These are phyloP conservation scores for Chlorella sp. DNA, from an alignment of 139 green algal species.

Conservation along the genomic window DNA sequence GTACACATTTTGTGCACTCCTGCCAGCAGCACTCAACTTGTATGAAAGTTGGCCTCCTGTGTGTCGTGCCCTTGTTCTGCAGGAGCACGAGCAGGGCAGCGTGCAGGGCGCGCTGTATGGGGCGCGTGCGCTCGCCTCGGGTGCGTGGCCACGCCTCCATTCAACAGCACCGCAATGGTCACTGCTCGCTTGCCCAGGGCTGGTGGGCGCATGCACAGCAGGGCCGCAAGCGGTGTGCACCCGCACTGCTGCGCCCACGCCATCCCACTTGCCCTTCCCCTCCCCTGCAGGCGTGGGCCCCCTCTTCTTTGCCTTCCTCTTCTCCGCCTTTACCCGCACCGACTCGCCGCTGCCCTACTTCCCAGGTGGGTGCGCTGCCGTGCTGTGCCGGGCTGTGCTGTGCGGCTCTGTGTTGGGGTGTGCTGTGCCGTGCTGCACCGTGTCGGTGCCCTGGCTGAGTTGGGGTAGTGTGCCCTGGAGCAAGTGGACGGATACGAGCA, in stretches of 20 bases:
- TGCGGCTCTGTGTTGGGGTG: background rate
- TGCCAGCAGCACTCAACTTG: too few species aligned
- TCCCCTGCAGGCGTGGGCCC: conserved; percentile 63
- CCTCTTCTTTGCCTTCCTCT: conserved; percentile 74
- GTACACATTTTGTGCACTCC: too few species aligned
- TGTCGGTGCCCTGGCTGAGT: too few species aligned
- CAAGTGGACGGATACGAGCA: too few species aligned
- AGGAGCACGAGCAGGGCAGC: conserved; percentile 53
- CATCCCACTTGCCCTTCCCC: background rate
- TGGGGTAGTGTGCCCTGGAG: too few species aligned
- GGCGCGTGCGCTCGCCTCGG: conserved; percentile 65
- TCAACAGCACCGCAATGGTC: background rate
- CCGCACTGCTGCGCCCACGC: background rate
- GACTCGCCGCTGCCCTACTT: conserved; percentile 60
- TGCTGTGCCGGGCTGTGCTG: background rate
- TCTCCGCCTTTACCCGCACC: conserved; percentile 63
- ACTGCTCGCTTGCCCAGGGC: background rate
- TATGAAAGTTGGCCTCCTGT: too few species aligned
- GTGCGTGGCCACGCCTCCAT: background rate
- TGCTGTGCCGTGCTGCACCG: background rate
- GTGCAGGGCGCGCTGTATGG: conserved; percentile 72
- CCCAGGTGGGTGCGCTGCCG: conserved; percentile 37
- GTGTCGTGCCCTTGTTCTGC: background rate
- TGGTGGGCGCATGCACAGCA: background rate
- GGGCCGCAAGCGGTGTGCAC: background rate